phyloP scores from a whole-genome alignment of 108 stramenopile genomes.

The Aurantiochytrium sp. region DNA sequence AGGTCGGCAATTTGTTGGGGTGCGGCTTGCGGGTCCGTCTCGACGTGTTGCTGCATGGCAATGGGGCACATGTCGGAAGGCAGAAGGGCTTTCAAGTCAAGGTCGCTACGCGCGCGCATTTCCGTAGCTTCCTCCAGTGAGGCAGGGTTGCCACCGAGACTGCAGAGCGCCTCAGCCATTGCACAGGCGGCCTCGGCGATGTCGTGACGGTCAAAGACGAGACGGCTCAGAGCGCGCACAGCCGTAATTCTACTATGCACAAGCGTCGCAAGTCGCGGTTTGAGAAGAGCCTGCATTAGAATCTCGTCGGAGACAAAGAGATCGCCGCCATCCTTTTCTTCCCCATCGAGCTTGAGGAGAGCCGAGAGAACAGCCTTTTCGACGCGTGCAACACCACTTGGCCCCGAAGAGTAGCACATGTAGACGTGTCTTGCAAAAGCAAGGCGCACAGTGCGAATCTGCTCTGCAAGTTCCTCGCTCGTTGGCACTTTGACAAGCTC shows the following conservation, averaged over 20 bases:
- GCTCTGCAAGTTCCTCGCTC: background rate
- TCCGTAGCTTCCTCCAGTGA: background rate
- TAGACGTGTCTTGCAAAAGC: background rate
- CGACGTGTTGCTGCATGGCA: background rate
- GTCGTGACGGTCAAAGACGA: background rate
- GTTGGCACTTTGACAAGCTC: background rate
- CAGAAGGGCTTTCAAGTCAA: background rate
- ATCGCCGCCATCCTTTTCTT: background rate
- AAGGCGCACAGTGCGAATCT: background rate
- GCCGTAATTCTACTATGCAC: background rate
- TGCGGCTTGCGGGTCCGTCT: background rate
- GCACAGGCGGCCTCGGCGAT: background rate
- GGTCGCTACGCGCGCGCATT: background rate
- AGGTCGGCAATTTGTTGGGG: background rate
- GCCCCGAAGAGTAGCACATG: background rate
- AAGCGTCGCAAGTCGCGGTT: background rate
- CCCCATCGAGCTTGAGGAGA: background rate
- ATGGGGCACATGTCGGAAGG: background rate
- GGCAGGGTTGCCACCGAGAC: background rate
- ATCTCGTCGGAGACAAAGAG: background rate
- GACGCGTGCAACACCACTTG: background rate
- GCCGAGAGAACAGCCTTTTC: background rate
- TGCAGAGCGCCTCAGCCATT: background rate
- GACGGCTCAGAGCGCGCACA: background rate
- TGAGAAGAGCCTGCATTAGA: background rate